phyloP scores from a whole-genome alignment of 192 early-diverging fungal genomes.

The Coemansia sp. region DNA sequence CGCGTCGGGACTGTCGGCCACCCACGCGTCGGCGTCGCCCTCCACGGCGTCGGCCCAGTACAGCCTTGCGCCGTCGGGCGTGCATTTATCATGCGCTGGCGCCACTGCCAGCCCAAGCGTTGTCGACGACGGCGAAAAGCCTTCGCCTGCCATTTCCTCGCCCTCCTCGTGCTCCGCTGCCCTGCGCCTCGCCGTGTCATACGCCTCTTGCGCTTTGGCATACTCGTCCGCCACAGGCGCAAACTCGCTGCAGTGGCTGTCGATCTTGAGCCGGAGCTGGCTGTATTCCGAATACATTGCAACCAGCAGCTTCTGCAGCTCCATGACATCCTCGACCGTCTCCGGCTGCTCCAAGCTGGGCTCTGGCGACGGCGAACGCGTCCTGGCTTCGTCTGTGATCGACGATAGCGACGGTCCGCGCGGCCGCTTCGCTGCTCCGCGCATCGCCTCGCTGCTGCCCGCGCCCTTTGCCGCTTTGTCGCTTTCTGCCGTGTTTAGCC shows the following conservation, averaged over 20 bases:
- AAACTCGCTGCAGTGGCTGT: slow-evolving; percentile 21
- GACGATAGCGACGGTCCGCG: slow-evolving; percentile 43
- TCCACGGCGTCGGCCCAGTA: slow-evolving; percentile 27
- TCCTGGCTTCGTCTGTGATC: slow-evolving; percentile 11
- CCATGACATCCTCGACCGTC: slow-evolving; percentile 34
- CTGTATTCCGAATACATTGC: slow-evolving; percentile 37
- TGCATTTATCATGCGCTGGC: slow-evolving; percentile 18
- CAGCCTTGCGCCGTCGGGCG: slow-evolving; percentile 27
- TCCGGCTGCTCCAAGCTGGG: slow-evolving; percentile 9
- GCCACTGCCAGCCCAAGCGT: slow-evolving; percentile 20
- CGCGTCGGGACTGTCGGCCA: slow-evolving; percentile 39
- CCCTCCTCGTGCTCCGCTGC: slow-evolving; percentile 44
- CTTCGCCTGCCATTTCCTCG: slow-evolving; percentile 35
- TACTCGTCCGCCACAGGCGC: slow-evolving; percentile 30
- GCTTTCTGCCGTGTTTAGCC: neutral
- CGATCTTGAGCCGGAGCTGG: slow-evolving; percentile 40
- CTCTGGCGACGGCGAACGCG: slow-evolving; percentile 16
- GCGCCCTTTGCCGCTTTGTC: neutral
- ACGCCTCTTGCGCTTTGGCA: slow-evolving; percentile 8
- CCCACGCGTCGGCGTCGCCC: slow-evolving; percentile 16
- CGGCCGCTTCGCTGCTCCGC: slow-evolving; percentile 3
- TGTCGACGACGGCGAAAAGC: neutral
- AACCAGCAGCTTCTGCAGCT: slow-evolving; percentile 17
- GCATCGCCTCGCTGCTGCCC: slow-evolving; percentile 3
- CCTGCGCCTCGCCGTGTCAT: neutral